Conservation (phyloP, 192 early-diverging fungal species). For the Fimicolochytrium jonesii region DNA sequence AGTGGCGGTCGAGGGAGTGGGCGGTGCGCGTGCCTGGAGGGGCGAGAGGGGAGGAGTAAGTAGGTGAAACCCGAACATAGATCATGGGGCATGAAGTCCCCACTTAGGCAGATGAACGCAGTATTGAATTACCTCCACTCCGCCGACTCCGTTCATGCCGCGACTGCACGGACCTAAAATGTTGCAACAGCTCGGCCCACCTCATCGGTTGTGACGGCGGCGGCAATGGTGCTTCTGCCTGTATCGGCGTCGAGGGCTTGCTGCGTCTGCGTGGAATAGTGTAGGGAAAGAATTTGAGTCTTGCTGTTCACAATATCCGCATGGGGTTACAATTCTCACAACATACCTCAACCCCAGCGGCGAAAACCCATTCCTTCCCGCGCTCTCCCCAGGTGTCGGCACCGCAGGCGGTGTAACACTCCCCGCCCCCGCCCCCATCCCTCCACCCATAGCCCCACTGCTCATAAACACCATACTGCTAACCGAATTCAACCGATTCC, state of each 20-base stretch:
- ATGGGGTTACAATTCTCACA: too few species aligned
- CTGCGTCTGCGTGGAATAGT: background rate
- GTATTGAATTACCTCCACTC: constrained; percentile 38
- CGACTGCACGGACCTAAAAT: constrained; percentile 69
- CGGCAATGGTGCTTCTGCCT: too few species aligned
- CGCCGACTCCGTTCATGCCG: constrained; percentile 70
- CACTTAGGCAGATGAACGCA: too few species aligned
- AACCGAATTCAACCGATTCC: constrained; percentile 90
- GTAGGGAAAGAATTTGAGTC: background rate
- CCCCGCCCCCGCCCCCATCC: background rate
- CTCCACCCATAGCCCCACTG: background rate
- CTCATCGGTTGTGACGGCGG: constrained; percentile 10
- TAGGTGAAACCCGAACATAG: too few species aligned
- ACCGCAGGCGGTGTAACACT: background rate
- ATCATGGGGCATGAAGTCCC: too few species aligned
- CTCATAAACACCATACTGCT: constrained; percentile 42
- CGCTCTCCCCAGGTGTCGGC: background rate
- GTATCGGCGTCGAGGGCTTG: background rate
- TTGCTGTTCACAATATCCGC: too few species aligned
- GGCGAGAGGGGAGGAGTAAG: too few species aligned
- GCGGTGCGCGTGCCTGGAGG: too few species aligned
- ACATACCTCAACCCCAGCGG: constrained; percentile 4
- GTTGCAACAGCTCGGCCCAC: constrained; percentile 68
- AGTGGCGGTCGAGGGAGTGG: too few species aligned
- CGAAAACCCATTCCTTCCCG: background rate